Base-by-base conservation (phyloP, 192 early-diverging fungal species). In the Podila minutissima region DNA sequence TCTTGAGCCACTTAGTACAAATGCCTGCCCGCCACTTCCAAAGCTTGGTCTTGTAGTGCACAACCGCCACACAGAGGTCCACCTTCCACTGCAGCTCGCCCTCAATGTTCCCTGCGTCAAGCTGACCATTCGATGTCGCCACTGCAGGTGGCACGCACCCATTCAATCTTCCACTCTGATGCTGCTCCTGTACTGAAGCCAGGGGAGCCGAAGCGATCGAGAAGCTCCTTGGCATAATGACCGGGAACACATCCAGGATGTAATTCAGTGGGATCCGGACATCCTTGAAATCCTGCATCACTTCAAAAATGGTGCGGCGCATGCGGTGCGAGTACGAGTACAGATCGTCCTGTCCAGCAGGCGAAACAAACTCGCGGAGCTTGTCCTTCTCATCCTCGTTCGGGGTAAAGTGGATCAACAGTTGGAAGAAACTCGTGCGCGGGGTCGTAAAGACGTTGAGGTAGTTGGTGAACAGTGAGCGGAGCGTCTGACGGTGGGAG, bases 381-480 rank as follows among this genome's bases (percentile, higher is more conserved):
- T 93, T 93, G 55, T 95, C 94, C 11, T 86, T 88, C 57, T 97
- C 95, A 63, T 88, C 67, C 13, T 78, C 75, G 67, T 88, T 88
- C 22, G 77, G 53, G 8, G 93, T 89, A 84, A 99, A 99, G 71
- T 92, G 94, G 22, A 89, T 70, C 19, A 97, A 82, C 49, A 97
- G 88, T 68, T 96, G 91, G 67, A 99, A 98, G 86, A 99, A 98
- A 37, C 95, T 96, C 50, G 96, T 85, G 24, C 93, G 85, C 12
- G 98, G 98, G 0, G 92, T 91, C 5, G 92, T 92, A 73, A 90
- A 95, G 22, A 97, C 89, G 83, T 98, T 96, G 67, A 99, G 82
- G 69, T 94, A 84, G 58, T 89, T 67, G 17, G 88, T 86, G 64
- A 96, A 88, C n/a, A 98, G 87, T 49, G 87, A 85, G 4, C 95